Evolutionary conservation across 2,329 filamentous ascomycete species (phyloP).

Genomic region (Kalmusia sp.): DNA sequence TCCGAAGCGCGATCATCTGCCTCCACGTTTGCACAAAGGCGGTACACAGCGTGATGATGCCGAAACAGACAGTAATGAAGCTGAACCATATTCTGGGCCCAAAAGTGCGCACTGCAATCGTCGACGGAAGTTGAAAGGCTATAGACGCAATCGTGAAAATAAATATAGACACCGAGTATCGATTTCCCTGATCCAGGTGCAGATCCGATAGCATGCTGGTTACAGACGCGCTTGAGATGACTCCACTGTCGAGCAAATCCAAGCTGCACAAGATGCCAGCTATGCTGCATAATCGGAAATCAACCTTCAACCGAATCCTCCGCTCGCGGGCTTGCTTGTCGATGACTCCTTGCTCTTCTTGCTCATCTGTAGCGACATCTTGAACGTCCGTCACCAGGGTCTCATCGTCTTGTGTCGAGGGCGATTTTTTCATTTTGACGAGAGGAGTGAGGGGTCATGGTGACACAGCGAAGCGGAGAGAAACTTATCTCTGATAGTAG

Average conservation of each 20-base stretch:
- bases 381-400: slow-evolving; percentile 2
- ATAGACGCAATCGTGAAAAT: slow-evolving; percentile 75
- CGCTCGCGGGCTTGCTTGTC: slow-evolving; percentile 47
- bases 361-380: background rate
- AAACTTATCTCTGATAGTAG: slow-evolving; percentile 41
- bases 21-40: slow-evolving; percentile 72
- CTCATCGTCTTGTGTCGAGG: slow-evolving; percentile 7
- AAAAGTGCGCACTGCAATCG: slow-evolving; percentile 69
- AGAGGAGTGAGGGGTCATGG: slow-evolving; percentile 7
- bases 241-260: slow-evolving; percentile 73
- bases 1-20: slow-evolving; percentile 72
- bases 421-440: slow-evolving; percentile 10
- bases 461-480: background rate
- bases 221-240: slow-evolving; percentile 73
- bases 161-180: slow-evolving; percentile 74
- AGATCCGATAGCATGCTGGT: slow-evolving; percentile 72
- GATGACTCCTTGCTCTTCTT: slow-evolving; percentile 3
- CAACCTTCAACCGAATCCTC: slow-evolving; percentile 67
- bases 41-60: slow-evolving; percentile 71
- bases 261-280: slow-evolving; percentile 74
- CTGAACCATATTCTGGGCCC: slow-evolving; percentile 71
- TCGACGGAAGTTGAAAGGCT: slow-evolving; percentile 72
- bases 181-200: slow-evolving; percentile 65
- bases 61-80: slow-evolving; percentile 66
- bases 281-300: slow-evolving; percentile 73